A percentile compares a stretch with the other conserved stretches of the same genome.
Conservation (phyloP, 164 flowering plant genomes). For the Vitis rotundifolia region DNA sequence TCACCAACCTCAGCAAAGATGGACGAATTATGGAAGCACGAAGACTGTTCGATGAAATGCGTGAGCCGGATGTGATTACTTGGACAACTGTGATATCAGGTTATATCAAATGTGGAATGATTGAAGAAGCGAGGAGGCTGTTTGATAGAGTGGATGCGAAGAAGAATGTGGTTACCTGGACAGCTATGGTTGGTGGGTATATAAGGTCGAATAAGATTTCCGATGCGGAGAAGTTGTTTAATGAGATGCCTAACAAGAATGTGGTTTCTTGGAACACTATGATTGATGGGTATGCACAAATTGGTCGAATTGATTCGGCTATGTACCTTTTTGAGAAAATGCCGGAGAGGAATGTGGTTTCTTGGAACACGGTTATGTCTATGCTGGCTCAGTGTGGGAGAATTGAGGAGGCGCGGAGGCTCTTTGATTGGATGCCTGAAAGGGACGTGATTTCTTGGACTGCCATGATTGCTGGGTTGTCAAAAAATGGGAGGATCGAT, state of each 20-base stretch:
- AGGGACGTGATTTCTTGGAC: constrained; percentile 43
- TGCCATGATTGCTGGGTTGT: constrained; percentile 35
- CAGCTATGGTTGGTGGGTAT: constrained; percentile 37
- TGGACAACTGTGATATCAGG: constrained; percentile 35
- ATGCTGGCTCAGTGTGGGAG: constrained; percentile 33
- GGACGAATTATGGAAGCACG: constrained; percentile 31
- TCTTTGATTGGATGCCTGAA: constrained; percentile 31
- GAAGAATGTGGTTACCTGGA: constrained; percentile 40
- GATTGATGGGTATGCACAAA: constrained; percentile 34
- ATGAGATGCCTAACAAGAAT: constrained; percentile 34
- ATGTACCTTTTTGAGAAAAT: constrained; percentile 28
- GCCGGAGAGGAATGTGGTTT: constrained; percentile 40
- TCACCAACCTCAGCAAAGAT: constrained; percentile 23
- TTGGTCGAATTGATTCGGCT: constrained; percentile 26
- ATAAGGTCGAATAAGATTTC: constrained; percentile 14
- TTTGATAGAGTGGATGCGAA: constrained; percentile 29
- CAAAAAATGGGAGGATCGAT: constrained; percentile 33
- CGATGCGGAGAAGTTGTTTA: constrained; percentile 39
- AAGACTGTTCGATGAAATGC: constrained; percentile 35
- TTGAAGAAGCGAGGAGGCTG: constrained; percentile 31
- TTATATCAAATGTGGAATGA: constrained; percentile 31
- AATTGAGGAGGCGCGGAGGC: constrained; percentile 28
- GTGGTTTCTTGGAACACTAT: constrained; percentile 42
- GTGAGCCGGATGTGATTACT: constrained; percentile 27
- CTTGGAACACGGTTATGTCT: constrained; percentile 35